Conservation (phyloP, 257 asterid species). For the Cruciata laevipes region DNA sequence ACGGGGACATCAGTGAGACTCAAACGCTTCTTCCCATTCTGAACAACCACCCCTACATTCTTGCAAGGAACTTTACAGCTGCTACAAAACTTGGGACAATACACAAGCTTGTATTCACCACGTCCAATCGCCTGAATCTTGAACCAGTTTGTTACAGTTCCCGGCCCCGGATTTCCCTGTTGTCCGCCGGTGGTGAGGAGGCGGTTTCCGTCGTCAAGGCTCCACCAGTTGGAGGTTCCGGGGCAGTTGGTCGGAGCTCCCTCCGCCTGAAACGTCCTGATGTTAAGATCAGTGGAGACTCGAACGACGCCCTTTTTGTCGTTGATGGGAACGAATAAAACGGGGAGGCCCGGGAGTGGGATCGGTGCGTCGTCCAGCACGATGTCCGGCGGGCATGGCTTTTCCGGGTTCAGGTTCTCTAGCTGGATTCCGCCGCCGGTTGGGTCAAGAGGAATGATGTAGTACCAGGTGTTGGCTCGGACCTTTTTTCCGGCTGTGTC, state of each 20-base stretch:
- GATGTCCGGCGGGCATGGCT: neutral
- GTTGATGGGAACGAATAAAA: neutral
- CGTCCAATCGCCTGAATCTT: neutral
- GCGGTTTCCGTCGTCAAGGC: neutral
- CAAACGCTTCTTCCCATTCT: neutral
- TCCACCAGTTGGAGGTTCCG: neutral
- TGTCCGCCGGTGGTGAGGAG: neutral
- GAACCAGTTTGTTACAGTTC: neutral
- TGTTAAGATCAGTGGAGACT: neutral
- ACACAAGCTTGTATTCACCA: neutral
- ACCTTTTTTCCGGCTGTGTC: neutral
- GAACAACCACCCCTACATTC: neutral
- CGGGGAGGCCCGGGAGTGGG: neutral
- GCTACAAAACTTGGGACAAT: neutral
- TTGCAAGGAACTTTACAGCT: neutral
- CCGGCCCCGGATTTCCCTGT: neutral
- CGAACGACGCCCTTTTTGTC: neutral
- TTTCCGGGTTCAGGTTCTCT: neutral
- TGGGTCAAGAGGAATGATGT: neutral
- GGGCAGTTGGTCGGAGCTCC: neutral
- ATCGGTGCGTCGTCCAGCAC: neutral
- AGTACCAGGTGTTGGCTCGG: neutral
- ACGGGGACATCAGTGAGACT: neutral
- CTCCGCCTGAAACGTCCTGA: neutral
- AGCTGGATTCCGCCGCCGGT: neutral